Evolutionary conservation across 225 moss, liverwort and hornwort species (phyloP).

Genomic region (Sphagnum contortum): DNA sequence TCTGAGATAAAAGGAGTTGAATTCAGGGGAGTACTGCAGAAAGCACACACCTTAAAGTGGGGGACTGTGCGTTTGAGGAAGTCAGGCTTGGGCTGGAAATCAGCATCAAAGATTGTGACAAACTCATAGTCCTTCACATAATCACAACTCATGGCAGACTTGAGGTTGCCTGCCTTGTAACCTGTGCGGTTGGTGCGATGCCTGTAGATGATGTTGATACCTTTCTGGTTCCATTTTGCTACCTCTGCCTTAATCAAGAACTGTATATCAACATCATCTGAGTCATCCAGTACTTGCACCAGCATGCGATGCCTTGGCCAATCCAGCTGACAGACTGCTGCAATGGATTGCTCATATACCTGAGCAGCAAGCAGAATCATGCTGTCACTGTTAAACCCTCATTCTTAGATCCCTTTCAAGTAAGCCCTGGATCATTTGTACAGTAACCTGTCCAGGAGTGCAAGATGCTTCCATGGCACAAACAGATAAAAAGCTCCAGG

Average conservation of each 20-base stretch:
- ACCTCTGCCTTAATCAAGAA: conserved; percentile 56
- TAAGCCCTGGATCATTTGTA: too few species aligned
- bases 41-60: conserved; percentile 27
- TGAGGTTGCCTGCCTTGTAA: conserved; percentile 50
- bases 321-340: conserved; percentile 51
- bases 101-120: conserved; percentile 55
- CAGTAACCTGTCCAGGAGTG: too few species aligned
- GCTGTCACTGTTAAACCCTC: neutral
- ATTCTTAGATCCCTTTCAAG: neutral
- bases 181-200: conserved; percentile 44
- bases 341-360: conserved; percentile 52
- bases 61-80: conserved; percentile 45
- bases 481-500: too few species aligned
- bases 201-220: conserved; percentile 44
- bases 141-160: conserved; percentile 40
- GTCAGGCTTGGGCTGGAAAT: conserved; percentile 48
- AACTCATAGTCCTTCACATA: conserved; percentile 54
- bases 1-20: too few species aligned
- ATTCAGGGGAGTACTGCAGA: too few species aligned
- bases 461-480: too few species aligned
- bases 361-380: neutral
- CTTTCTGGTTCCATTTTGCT: conserved; percentile 40
- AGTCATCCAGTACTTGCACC: conserved; percentile 54
- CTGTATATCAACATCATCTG: conserved; percentile 38
- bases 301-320: conserved; percentile 49